phyloP scores from a whole-genome alignment of 495 filamentous ascomycete genomes.

The Hypoxylon intermedium region DNA sequence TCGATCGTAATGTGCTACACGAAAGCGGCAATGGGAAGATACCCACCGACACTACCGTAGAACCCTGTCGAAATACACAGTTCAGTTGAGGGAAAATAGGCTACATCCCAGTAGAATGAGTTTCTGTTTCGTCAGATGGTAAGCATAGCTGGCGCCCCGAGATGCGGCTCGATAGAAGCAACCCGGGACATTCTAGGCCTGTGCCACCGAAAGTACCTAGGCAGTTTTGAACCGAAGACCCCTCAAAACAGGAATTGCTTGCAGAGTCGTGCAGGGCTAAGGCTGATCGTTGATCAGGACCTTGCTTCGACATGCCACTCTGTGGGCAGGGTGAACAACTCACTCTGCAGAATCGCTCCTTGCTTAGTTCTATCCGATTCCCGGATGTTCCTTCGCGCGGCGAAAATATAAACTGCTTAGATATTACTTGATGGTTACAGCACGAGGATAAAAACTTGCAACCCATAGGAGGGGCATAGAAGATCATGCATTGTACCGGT shows the following conservation, averaged over 20 bases:
- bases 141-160: not conserved
- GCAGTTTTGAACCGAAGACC: not conserved
- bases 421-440: not conserved
- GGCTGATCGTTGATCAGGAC: slow-evolving; percentile 12
- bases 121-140: not conserved
- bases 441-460: slow-evolving; percentile 14
- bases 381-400: not conserved
- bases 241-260: not conserved
- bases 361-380: slow-evolving; percentile 6
- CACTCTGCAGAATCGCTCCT: not conserved
- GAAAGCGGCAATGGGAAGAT: slow-evolving; percentile 3
- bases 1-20: not conserved
- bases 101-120: not conserved
- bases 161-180: slow-evolving; percentile 2
- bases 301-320: slow-evolving; percentile 18
- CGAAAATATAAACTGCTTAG: slow-evolving; percentile 1
- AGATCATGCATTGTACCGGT: slow-evolving; percentile 19
- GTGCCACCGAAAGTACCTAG: not conserved
- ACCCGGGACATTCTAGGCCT: not conserved
- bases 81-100: not conserved
- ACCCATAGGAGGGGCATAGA: slow-evolving; percentile 12
- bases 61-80: slow-evolving; percentile 5
- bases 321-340: not conserved
- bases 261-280: slow-evolving; percentile 2
- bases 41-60: not conserved